Percentiles rank a stretch among this genome's conserved stretches.
phyloP scores from a whole-genome alignment of 2,329 filamentous ascomycete genomes.

The Rhynchosporium agropyri region DNA sequence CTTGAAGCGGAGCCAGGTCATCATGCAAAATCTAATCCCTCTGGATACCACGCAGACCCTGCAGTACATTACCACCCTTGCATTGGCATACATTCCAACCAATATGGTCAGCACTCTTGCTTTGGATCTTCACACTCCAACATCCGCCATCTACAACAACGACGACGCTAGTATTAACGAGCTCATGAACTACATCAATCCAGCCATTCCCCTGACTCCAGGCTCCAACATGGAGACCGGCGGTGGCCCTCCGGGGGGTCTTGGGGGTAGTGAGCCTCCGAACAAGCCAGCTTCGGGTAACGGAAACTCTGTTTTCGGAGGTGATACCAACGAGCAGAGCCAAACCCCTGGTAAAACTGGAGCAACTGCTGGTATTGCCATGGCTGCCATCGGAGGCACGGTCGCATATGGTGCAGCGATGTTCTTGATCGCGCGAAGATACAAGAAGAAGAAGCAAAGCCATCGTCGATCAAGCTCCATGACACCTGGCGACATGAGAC shows the following conservation, averaged over 20 bases:
- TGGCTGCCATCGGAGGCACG: constrained; percentile 67
- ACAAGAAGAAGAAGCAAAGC: constrained; percentile 64
- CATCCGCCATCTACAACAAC: constrained; percentile 76
- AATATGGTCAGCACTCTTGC: constrained; percentile 68
- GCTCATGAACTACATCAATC: constrained; percentile 81
- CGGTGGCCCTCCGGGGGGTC: constrained; percentile 44
- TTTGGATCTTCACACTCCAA: constrained; percentile 70
- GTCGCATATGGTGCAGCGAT: constrained; percentile 74
- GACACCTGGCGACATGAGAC: constrained; percentile 52
- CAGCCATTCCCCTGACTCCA: constrained; percentile 60
- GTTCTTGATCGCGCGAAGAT: constrained; percentile 74
- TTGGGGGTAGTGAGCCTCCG: constrained; percentile 41
- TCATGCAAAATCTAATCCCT: constrained; percentile 73
- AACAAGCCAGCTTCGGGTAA: constrained; percentile 41
- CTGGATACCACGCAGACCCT: constrained; percentile 70
- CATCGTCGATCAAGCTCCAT: constrained; percentile 66
- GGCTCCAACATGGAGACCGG: constrained; percentile 46
- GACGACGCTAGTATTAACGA: constrained; percentile 65
- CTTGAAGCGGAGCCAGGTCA: constrained; percentile 51
- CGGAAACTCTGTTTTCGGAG: constrained; percentile 44
- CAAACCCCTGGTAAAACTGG: constrained; percentile 58
- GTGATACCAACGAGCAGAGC: constrained; percentile 43
- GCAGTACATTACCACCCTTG: constrained; percentile 81
- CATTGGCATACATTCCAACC: constrained; percentile 74
- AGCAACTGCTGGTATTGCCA: constrained; percentile 66